Evolutionary conservation across 202 grass and related monocot species (phyloP).

Genomic region (Bolboschoenoplectus hybrid): DNA sequence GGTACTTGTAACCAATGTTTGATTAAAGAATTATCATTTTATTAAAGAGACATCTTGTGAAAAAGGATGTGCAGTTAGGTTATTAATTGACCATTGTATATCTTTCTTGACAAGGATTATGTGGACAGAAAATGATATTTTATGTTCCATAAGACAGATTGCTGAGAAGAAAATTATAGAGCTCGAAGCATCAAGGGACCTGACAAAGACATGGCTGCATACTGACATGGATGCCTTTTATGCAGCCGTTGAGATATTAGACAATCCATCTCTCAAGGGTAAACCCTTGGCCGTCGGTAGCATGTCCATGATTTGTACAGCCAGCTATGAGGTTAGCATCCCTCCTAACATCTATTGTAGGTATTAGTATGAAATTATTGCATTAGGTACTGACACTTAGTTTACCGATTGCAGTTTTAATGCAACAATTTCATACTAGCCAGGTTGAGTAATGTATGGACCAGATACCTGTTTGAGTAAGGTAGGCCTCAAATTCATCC

Average conservation of each 20-base stretch:
- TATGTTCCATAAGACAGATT: slow-evolving; percentile 48
- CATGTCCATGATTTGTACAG: slow-evolving; percentile 98
- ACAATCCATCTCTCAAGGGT: slow-evolving; percentile 85
- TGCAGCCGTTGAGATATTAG: slow-evolving; percentile 80
- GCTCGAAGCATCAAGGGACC: slow-evolving; percentile 81
- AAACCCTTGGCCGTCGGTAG: slow-evolving; percentile 86
- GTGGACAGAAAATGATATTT: background rate
- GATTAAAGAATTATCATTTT: background rate
- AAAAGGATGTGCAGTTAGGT: background rate
- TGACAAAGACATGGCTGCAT: slow-evolving; percentile 94
- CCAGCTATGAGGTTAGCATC: slow-evolving; percentile 81
- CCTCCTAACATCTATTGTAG: background rate
- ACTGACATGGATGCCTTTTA: slow-evolving; percentile 98
- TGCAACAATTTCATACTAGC: background rate
- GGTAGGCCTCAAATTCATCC: background rate
- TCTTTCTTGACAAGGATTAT: slow-evolving; percentile 20
- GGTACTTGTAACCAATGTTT: slow-evolving; percentile 16
- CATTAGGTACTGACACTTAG: background rate
- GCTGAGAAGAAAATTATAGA: slow-evolving; percentile 78
- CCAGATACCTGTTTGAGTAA: background rate
- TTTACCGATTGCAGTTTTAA: background rate
- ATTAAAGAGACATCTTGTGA: background rate
- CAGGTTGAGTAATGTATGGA: background rate
- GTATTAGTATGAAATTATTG: background rate
- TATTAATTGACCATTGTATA: background rate